Conservation (phyloP, 2,329 filamentous ascomycete genomes). For the Colletotrichum lindemuthianum region DNA sequence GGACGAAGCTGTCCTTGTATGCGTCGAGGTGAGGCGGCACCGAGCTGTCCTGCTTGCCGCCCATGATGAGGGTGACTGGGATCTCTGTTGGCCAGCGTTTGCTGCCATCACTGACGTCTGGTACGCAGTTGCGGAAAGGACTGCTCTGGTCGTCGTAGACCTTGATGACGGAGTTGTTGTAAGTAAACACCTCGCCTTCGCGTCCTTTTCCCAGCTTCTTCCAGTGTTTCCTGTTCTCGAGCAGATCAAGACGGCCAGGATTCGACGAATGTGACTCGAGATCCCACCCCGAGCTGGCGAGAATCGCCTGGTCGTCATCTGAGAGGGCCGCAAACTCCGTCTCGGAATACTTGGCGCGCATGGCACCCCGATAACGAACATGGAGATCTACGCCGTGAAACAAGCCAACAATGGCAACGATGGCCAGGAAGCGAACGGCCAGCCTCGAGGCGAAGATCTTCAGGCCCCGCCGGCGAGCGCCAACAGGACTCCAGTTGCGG, state of each 20-base stretch:
- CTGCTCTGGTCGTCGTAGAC: conserved; percentile 40
- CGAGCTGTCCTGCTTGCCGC: conserved; percentile 37
- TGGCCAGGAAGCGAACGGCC: conserved; percentile 13
- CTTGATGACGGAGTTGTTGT: conserved; percentile 44
- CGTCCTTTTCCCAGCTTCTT: conserved; percentile 42
- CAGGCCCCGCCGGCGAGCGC: conserved; percentile 16
- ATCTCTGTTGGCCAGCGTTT: conserved; percentile 47
- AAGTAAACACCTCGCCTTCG: conserved; percentile 45
- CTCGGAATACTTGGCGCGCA: conserved; percentile 33
- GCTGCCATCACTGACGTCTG: conserved; percentile 2
- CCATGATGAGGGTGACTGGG: conserved; percentile 42
- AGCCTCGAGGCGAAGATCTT: conserved; percentile 14
- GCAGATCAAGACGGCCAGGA: conserved; percentile 24
- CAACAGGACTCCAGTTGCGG: conserved; percentile 29
- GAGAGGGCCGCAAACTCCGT: conserved; percentile 25
- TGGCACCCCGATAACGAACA: conserved; percentile 23
- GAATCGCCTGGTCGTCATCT: conserved; percentile 12
- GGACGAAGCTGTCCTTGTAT: conserved; percentile 39
- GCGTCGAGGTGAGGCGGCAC: conserved; percentile 9
- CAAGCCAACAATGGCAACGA: conserved; percentile 17
- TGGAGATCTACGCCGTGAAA: conserved; percentile 31
- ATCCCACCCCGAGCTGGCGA: conserved; percentile 16
- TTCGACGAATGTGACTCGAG: background rate
- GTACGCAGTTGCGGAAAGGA: conserved; percentile 47
- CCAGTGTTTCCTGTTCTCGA: conserved; percentile 41